Base-by-base conservation (phyloP, 192 early-diverging fungal genomes). In the Coemansia sp. region DNA sequence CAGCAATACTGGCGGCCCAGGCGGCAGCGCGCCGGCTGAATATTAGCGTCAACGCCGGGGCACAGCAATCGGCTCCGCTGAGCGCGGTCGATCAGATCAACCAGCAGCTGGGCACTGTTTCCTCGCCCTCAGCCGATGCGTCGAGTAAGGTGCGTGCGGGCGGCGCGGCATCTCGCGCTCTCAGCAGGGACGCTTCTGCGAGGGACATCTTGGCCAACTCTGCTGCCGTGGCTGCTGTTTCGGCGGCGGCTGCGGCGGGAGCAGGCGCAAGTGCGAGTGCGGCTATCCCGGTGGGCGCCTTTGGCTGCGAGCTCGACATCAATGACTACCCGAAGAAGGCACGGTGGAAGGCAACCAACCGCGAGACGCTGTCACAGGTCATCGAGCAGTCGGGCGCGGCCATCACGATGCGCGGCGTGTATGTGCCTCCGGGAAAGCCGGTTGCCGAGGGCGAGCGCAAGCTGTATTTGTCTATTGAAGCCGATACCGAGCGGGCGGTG, bases 281-380 rank as follows among this genome's bases (percentile, higher is more conserved):
- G 4, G 40, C 5, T 4, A 62, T 72, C 6, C 64, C 71, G 0
- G 64, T 74, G 10, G 72, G 72, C 6, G 54, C 40, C 10, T 72
- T 49, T 29, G 64, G 66, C 28, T 75, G 72, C 56, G 95, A 99
- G 77, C 89, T 99, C 67, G 91, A 92, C 63, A 97, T 99, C 73
- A 99, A 99, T 71, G 95, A 99, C 75, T 98, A 91, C 65, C 95
- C 95, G 30, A 88, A 93, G 65, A 92, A 92, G 81, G 95, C 97
- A 12, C 80, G 97, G 54, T 91, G 92, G 89, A 89, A 87, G 62
- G 95, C 98, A 29, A 99, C 94, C 7, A 95, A 94, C 73, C 94
- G 92, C 84, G 93, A 95, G 49, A 88, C 90, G 76, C 95, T 99
- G 53, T 85, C 87, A 19, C 89, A 91, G 77, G 95, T 99, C 54